Conservation (phyloP, 2,329 filamentous ascomycete species). For the Fusarium neocosmosporiellum region DNA sequence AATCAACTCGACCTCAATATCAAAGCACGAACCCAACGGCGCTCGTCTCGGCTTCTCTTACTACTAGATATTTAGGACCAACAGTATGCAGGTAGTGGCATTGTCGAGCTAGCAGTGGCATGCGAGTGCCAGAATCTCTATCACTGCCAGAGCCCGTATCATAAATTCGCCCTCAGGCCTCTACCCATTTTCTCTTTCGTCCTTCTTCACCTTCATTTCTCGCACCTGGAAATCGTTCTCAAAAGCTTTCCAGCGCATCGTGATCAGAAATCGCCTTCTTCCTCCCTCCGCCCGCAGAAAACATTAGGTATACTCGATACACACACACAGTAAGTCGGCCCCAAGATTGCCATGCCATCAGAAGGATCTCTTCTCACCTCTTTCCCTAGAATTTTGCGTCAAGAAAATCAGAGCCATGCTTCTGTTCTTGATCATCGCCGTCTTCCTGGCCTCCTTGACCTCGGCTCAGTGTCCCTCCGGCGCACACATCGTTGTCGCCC, state of each 20-base stretch:
- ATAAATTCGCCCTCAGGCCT: not conserved
- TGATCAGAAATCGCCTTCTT: not conserved
- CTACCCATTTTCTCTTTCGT: not conserved
- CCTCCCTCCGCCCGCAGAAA: not conserved
- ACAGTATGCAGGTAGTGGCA: not conserved
- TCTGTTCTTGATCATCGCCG: not conserved
- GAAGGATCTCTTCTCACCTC: not conserved
- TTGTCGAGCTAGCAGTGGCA: not conserved
- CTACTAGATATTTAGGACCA: no score
- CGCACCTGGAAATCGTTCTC: not conserved
- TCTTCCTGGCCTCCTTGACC: slow-evolving; percentile 8
- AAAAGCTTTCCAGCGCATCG: not conserved
- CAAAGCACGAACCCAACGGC: not conserved
- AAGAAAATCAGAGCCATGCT: slow-evolving; percentile 14
- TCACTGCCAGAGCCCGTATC: not conserved
- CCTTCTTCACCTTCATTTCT: not conserved
- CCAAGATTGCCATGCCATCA: not conserved
- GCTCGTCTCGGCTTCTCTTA: not conserved
- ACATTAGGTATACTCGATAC: not conserved
- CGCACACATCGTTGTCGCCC: slow-evolving; percentile 35
- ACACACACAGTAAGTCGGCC: not conserved
- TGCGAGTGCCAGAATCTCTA: not conserved
- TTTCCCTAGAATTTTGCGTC: not conserved
- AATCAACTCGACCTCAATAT: not conserved
- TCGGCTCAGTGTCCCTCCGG: slow-evolving; percentile 24